Evolutionary conservation across 345 rosid species (phyloP), one percentile per base, ranked within the genome.

Genomic region (Camelina hispida): DNA sequence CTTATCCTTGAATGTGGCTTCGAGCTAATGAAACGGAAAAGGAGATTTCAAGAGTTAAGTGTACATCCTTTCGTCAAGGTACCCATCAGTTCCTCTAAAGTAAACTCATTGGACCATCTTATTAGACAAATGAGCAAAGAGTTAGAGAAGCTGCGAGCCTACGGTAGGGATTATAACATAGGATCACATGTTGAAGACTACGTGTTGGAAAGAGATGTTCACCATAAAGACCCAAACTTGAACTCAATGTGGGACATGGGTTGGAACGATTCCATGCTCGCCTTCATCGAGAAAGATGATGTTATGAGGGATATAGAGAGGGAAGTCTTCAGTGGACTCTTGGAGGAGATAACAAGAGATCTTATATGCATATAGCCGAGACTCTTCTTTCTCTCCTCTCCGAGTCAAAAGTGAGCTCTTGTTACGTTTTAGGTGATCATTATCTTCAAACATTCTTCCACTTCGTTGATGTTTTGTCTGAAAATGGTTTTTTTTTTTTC

Each of bases 161-260:
- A 88, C 14, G 81, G 97, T 34, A 83, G 85, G 70, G 78, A 84
- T 1, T 84, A 73, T 55, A 58, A 59, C 55, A 78, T 55, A 1
- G 85, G 73, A 59, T 77, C 82, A 42, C 73, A 70, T 9, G 81
- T 78, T 3, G 90, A 90, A 80, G 88, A 87, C 55, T 87, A 87
- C 77, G 85, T 90, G 85, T 81, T 92, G 32, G 94, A 86, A 69
- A 67, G 61, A 38, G 98, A 95, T 75, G 78, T 95, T 37, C 15
- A 83, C 34, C 43, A 75, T 65, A 78, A 77, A 62, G 86, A 87
- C 34, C 86, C 88, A 14, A 93, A 85, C 75, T 32, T 89, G 63
- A 89, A 89, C 77, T 90, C 90, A 44, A 90, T 89, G 94, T 92
- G 99, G 97, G 98, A 95, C 51, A 76, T 79, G 68, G 93, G 93